These are phyloP conservation scores for Lactuca saligna DNA, from an alignment of 129 eudicot genomes.

Conservation along the genomic window DNA sequence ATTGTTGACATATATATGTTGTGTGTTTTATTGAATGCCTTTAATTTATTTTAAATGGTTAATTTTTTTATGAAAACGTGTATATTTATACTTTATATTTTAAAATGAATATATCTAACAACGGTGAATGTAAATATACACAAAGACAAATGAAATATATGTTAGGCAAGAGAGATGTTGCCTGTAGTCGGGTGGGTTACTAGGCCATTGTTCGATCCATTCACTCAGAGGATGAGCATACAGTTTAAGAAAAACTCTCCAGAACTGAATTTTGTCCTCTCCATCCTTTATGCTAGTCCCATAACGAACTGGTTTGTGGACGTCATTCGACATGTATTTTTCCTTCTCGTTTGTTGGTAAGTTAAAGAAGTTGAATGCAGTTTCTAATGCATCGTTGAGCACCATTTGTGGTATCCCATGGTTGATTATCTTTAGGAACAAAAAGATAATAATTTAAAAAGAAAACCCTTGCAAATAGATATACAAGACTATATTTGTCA, in stretches of 20 bases:
- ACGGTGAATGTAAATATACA: background rate
- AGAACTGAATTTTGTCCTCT: slow-evolving; percentile 56
- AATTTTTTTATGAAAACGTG: background rate
- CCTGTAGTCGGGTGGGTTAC: slow-evolving; percentile 59
- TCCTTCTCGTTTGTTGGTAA: slow-evolving; percentile 46
- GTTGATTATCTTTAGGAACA: slow-evolving; percentile 39
- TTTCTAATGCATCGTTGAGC: slow-evolving; percentile 49
- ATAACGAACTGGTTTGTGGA: slow-evolving; percentile 66
- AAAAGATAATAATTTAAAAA: background rate
- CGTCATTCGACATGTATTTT: slow-evolving; percentile 58
- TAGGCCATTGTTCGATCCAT: slow-evolving; percentile 68
- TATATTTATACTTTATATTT: too few species aligned
- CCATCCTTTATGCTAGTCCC: slow-evolving; percentile 71
- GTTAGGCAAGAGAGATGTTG: background rate
- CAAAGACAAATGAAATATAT: background rate
- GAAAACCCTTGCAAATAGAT: background rate
- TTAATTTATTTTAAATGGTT: too few species aligned
- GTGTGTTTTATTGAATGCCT: background rate
- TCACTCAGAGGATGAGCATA: slow-evolving; percentile 65
- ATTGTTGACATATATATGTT: too few species aligned
- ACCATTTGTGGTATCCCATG: slow-evolving; percentile 61
- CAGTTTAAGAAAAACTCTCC: slow-evolving; percentile 80
- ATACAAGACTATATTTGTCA: too few species aligned
- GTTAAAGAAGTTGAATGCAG: slow-evolving; percentile 49
- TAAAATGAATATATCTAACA: background rate